These are phyloP conservation scores for Penicillium verrucosum DNA, from an alignment of 2,329 filamentous ascomycete species.

Conservation along the genomic window DNA sequence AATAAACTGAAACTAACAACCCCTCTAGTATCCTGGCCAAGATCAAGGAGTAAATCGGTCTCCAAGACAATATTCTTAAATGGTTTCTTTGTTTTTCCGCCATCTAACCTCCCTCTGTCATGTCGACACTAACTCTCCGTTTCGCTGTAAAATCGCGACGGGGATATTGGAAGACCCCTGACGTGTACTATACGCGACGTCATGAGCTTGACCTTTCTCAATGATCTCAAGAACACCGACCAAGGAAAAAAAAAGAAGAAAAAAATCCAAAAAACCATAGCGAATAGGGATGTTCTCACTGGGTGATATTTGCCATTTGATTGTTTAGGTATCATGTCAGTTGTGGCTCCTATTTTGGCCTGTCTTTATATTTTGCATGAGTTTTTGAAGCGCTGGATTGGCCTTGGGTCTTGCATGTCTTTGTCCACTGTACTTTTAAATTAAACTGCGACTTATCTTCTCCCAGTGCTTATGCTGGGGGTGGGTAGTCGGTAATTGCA, in stretches of 20 bases:
- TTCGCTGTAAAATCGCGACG: slow-evolving; percentile 18
- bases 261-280: slow-evolving; percentile 12
- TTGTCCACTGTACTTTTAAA: slow-evolving; percentile 35
- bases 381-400: slow-evolving; percentile 31
- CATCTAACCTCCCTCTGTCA: slow-evolving; percentile 9
- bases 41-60: slow-evolving; percentile 81
- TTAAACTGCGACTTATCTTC: slow-evolving; percentile 22
- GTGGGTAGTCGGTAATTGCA: slow-evolving; percentile 29
- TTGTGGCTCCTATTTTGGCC: background rate
- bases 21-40: slow-evolving; percentile 84
- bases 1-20: background rate
- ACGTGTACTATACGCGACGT: slow-evolving; percentile 37
- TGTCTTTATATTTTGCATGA: slow-evolving; percentile 21
- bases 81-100: slow-evolving; percentile 18
- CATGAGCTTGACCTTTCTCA: slow-evolving; percentile 27
- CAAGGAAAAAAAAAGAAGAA: slow-evolving; percentile 18
- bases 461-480: slow-evolving; percentile 11
- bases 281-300: background rate
- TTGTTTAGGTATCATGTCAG: slow-evolving; percentile 3
- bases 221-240: slow-evolving; percentile 22
- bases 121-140: slow-evolving; percentile 1
- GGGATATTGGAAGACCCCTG: slow-evolving; percentile 10
- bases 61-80: slow-evolving; percentile 8
- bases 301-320: slow-evolving; percentile 1
- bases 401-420: slow-evolving; percentile 33